Evolutionary conservation across 352 stramenopile genomes (phyloP).

Genomic region (Globisporangium megalacanthum): DNA sequence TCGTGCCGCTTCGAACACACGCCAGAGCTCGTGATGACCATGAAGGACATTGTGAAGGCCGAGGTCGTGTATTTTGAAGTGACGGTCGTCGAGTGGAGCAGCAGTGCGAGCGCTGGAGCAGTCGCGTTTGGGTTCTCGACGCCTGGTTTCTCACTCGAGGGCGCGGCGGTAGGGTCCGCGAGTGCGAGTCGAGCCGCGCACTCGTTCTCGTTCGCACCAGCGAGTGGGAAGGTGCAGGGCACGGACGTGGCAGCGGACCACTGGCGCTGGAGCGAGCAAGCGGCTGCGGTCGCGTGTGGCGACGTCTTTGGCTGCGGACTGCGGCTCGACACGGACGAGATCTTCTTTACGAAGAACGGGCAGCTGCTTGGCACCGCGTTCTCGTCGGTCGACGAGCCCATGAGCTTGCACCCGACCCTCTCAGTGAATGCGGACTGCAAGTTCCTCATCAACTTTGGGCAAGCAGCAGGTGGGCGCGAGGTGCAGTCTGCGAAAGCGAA

Average conservation of each 20-base stretch:
- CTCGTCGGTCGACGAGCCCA: conserved; percentile 45
- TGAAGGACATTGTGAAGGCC: conserved; percentile 65
- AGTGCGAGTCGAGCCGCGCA: conserved; percentile 22
- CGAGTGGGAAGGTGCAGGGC: conserved; percentile 63
- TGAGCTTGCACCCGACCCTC: conserved; percentile 66
- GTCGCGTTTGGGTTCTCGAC: conserved; percentile 64
- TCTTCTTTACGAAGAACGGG: conserved; percentile 87
- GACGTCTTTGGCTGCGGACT: conserved; percentile 79
- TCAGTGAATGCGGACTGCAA: conserved; percentile 73
- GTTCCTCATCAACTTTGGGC: conserved; percentile 68
- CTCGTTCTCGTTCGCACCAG: conserved; percentile 68
- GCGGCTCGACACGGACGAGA: conserved; percentile 70
- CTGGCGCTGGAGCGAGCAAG: conserved; percentile 67
- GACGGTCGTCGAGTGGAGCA: conserved; percentile 56
- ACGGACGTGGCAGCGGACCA: conserved; percentile 47
- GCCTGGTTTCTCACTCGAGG: conserved; percentile 65
- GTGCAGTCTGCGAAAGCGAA: conserved; percentile 33
- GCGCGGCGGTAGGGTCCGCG: conserved; percentile 37
- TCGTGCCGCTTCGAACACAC: conserved; percentile 85
- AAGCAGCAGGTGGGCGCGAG: conserved; percentile 23
- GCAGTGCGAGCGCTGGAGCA: conserved; percentile 15
- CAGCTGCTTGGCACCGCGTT: conserved; percentile 74
- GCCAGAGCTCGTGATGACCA: conserved; percentile 59
- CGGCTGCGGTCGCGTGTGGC: conserved; percentile 33
- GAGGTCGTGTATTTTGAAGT: conserved; percentile 83